Evolutionary conservation across 768 basidiomycete species (phyloP).

Genomic region (Chiua virens): DNA sequence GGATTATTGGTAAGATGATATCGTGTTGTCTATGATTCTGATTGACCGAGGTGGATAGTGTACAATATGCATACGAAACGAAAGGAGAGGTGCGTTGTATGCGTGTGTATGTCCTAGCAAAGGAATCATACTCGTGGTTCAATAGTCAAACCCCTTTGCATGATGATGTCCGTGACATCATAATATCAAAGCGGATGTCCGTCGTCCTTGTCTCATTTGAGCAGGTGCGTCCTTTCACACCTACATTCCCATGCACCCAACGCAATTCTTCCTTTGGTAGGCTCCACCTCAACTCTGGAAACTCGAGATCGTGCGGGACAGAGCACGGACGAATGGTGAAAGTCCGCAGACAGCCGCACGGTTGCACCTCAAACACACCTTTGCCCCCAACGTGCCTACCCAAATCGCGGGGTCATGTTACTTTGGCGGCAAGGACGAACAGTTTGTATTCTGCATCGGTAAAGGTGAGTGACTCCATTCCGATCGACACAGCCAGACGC

Average conservation of each 20-base stretch:
- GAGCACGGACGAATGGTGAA: constrained; percentile 31
- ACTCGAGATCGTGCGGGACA: constrained; percentile 59
- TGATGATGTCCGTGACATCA: constrained; percentile 53
- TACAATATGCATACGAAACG: constrained; percentile 48
- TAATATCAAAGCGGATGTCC: constrained; percentile 42
- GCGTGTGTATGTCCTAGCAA: no score
- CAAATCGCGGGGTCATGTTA: constrained; percentile 80
- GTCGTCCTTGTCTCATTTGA: constrained; percentile 41
- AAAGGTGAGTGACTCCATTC: constrained; percentile 50
- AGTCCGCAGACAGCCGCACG: constrained; percentile 18
- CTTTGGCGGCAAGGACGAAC: constrained; percentile 76
- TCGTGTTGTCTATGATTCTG: background rate
- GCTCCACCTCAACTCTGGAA: constrained; percentile 77
- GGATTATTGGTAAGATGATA: constrained; percentile 43
- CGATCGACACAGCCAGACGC: background rate
- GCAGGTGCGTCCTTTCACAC: constrained; percentile 11
- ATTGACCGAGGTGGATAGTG: constrained; percentile 29
- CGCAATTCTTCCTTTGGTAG: constrained; percentile 30
- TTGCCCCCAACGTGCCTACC: constrained; percentile 58
- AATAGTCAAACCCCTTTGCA: constrained; percentile 51
- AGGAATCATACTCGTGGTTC: background rate
- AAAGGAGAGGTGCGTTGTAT: constrained; percentile 43
- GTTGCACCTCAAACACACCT: constrained; percentile 56
- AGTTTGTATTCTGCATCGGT: constrained; percentile 75
- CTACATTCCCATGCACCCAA: no score